These are phyloP conservation scores for Globisporangium acanthophoron DNA, from an alignment of 352 stramenopile genomes.

Conservation along the genomic window DNA sequence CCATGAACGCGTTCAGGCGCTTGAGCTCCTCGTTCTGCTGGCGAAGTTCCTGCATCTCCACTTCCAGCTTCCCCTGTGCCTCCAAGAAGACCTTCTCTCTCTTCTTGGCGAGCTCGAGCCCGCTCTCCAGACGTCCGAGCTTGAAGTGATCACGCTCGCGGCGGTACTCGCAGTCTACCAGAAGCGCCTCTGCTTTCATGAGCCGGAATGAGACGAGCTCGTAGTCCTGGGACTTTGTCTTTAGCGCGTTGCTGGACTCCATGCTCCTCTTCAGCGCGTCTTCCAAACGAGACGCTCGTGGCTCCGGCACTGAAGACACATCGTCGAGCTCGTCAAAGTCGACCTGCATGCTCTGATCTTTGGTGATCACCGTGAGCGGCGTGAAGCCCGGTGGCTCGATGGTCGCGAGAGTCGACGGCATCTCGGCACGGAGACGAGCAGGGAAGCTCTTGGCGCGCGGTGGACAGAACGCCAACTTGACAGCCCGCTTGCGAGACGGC, in stretches of 20 bases:
- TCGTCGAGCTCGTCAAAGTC: constrained; percentile 8
- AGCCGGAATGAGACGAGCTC: constrained; percentile 30
- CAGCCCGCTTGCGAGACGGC: constrained; percentile 7
- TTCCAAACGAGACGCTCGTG: constrained; percentile 14
- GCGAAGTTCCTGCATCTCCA: constrained; percentile 16
- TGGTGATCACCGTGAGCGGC: constrained; percentile 18
- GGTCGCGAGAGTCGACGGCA: constrained; percentile 2
- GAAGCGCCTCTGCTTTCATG: constrained; percentile 18
- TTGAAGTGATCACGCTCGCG: constrained; percentile 18
- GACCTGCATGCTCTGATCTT: constrained; percentile 27
- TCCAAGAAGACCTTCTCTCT: constrained; percentile 21
- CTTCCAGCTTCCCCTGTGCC: constrained; percentile 27
- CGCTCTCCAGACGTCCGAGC: constrained; percentile 21
- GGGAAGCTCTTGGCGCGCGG: constrained; percentile 14
- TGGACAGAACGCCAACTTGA: constrained; percentile 26
- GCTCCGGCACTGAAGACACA: neutral
- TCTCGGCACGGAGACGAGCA: constrained; percentile 22
- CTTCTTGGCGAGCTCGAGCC: constrained; percentile 28
- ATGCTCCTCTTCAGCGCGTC: constrained; percentile 35
- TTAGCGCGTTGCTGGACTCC: constrained; percentile 27
- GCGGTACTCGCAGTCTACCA: constrained; percentile 15
- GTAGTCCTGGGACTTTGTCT: constrained; percentile 33
- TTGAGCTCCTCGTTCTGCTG: constrained; percentile 21
- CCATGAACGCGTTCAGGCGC: constrained; percentile 15
- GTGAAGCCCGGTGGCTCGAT: constrained; percentile 18